A percentile compares a stretch with the other conserved stretches of the same genome.
phyloP scores from a whole-genome alignment of 352 stramenopile genomes.

The Phytophthora kernoviae region DNA sequence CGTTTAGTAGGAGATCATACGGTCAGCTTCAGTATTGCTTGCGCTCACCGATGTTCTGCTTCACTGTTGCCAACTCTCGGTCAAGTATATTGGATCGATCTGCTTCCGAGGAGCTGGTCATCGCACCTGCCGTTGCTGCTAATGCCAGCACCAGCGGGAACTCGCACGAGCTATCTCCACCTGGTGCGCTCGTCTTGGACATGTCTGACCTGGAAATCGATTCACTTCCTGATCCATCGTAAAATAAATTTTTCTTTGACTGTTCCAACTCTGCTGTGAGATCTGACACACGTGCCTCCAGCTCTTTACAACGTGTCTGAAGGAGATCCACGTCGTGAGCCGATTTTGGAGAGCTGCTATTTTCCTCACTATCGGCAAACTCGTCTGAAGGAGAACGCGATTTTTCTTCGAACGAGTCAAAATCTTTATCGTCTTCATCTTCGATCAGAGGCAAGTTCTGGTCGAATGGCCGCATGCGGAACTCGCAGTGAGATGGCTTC shows the following conservation, averaged over 20 bases:
- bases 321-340: constrained; percentile 54
- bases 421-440: constrained; percentile 38
- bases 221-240: constrained; percentile 67
- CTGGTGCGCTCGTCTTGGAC: constrained; percentile 70
- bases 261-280: constrained; percentile 74
- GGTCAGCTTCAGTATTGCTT: background rate
- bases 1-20: constrained; percentile 1
- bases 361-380: constrained; percentile 36
- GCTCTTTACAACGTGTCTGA: constrained; percentile 70
- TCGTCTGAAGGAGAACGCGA: constrained; percentile 30
- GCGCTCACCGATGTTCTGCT: constrained; percentile 48
- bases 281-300: constrained; percentile 66
- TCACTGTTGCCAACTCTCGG: constrained; percentile 56
- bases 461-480: constrained; percentile 88
- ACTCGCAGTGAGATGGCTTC: constrained; percentile 89
- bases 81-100: constrained; percentile 69
- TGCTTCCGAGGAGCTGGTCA: constrained; percentile 75
- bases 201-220: constrained; percentile 70
- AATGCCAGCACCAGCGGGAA: constrained; percentile 84
- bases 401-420: constrained; percentile 38
- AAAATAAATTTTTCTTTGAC: constrained; percentile 75
- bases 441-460: constrained; percentile 77
- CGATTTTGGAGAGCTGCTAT: constrained; percentile 22
- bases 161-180: constrained; percentile 77
- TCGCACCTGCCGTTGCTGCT: constrained; percentile 68